phyloP scores from a whole-genome alignment of 139 green algal genomes.

The Auxenochlorella pyrenoidosa region DNA sequence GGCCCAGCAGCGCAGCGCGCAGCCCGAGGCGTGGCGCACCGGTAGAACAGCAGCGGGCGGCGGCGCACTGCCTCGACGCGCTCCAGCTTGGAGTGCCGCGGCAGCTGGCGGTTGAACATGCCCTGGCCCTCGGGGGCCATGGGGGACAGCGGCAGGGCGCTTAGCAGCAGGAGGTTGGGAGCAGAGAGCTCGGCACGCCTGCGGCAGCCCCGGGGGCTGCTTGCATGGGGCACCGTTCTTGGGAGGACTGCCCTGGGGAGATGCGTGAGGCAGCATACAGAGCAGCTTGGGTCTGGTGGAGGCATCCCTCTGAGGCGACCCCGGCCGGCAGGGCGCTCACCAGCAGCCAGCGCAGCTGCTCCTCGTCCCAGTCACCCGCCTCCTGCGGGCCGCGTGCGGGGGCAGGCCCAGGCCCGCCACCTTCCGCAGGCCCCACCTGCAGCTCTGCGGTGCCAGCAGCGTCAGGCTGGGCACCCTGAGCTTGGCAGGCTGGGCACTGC shows the following conservation, averaged over 20 bases:
- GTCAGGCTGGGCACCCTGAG: too few relatives aligned
- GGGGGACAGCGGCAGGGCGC: neutral
- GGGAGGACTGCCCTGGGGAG: too few relatives aligned
- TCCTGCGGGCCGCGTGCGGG: neutral
- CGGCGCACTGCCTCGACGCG: constrained; percentile 40
- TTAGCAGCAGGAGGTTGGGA: too few relatives aligned
- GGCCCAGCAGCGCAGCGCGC: neutral
- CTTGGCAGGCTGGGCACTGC: too few relatives aligned
- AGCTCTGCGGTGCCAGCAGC: neutral
- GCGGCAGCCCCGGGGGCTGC: too few relatives aligned
- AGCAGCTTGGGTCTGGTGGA: too few relatives aligned
- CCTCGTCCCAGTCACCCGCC: neutral
- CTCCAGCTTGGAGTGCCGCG: constrained; percentile 43
- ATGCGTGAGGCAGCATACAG: neutral
- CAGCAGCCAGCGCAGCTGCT: neutral
- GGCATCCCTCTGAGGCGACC: too few relatives aligned
- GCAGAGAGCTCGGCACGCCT: too few relatives aligned
- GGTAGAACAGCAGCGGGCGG: constrained; percentile 72
- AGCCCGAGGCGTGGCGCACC: neutral
- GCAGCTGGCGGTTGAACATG: constrained; percentile 40
- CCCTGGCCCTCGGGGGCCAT: neutral
- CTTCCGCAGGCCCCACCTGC: neutral
- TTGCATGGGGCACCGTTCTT: too few relatives aligned
- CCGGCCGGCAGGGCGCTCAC: neutral
- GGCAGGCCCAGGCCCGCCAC: neutral